Percentiles rank a stretch among this genome's conserved stretches.
Evolutionary conservation across 495 filamentous ascomycete genomes (phyloP).

Genomic region (Neurospora pannonica): DNA sequence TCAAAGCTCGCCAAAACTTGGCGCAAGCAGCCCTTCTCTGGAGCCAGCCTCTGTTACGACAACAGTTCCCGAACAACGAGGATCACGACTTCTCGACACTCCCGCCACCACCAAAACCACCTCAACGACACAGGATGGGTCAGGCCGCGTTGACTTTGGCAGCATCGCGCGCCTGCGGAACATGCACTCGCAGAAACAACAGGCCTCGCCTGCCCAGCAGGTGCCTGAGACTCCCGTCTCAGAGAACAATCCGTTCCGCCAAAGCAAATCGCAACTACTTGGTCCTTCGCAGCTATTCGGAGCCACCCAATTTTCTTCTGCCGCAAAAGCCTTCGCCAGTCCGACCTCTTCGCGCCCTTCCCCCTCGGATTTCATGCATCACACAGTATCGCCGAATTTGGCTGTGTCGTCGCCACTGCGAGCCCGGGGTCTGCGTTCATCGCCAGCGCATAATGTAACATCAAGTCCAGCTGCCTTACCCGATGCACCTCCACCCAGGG

Average conservation of each 20-base stretch:
- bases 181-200: constrained; percentile 7
- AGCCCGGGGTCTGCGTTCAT: constrained; percentile 30
- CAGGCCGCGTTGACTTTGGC: constrained; percentile 15
- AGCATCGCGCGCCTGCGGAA: constrained; percentile 3
- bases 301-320: constrained; percentile 36
- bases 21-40: constrained; percentile 1
- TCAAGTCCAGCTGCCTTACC: constrained; percentile 28
- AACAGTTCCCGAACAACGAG: constrained; percentile 15
- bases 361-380: constrained; percentile 27
- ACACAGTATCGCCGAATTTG: constrained; percentile 28
- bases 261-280: constrained; percentile 26
- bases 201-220: not conserved
- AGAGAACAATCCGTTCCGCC: constrained; percentile 29
- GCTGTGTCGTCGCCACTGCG: constrained; percentile 35
- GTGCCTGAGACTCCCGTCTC: constrained; percentile 35
- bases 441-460: constrained; percentile 15
- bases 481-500: not conserved
- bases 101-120: constrained; percentile 1
- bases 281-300: constrained; percentile 36
- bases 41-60: not conserved
- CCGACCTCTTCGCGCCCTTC: constrained; percentile 43
- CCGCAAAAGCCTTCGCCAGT: constrained; percentile 26
- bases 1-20: not conserved
- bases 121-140: constrained; percentile 12
- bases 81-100: constrained; percentile 22